Conservation (phyloP, 2,329 filamentous ascomycete genomes). For the Fusarium papillatum region DNA sequence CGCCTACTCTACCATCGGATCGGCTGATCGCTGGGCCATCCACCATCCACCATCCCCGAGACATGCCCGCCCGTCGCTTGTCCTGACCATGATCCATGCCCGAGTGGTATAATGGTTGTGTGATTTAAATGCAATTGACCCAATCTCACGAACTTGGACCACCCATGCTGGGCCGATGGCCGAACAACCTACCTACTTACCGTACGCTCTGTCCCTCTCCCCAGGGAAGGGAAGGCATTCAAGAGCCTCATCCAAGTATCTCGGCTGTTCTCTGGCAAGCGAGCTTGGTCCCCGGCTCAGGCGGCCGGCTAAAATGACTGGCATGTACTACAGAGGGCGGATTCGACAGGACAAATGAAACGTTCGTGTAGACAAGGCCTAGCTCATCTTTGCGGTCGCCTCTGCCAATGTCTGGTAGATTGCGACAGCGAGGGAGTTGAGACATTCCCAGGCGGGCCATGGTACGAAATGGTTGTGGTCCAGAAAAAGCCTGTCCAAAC, state of each 20-base stretch:
- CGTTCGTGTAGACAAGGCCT: constrained; percentile 8
- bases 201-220: neutral
- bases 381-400: constrained; percentile 10
- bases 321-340: constrained; percentile 20
- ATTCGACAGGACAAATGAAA: constrained; percentile 14
- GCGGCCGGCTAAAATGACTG: constrained; percentile 20
- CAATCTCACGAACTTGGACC: neutral
- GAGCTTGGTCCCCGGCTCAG: neutral
- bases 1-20: constrained; percentile 24
- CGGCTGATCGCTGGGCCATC: constrained; percentile 35
- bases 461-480: constrained; percentile 31
- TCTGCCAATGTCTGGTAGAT: constrained; percentile 34
- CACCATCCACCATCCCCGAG: constrained; percentile 28
- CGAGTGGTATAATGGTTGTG: constrained; percentile 2
- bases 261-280: constrained; percentile 9
- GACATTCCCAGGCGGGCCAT: constrained; percentile 38
- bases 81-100: constrained; percentile 19
- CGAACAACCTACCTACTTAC: neutral
- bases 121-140: constrained; percentile 2
- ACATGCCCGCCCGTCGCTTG: constrained; percentile 33
- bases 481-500: constrained; percentile 24
- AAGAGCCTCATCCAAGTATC: constrained; percentile 26
- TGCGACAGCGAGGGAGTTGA: constrained; percentile 41
- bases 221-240: neutral
- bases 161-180: neutral